Conservation (phyloP, 2,329 filamentous ascomycete species). For the Sordariomycetes sp. region DNA sequence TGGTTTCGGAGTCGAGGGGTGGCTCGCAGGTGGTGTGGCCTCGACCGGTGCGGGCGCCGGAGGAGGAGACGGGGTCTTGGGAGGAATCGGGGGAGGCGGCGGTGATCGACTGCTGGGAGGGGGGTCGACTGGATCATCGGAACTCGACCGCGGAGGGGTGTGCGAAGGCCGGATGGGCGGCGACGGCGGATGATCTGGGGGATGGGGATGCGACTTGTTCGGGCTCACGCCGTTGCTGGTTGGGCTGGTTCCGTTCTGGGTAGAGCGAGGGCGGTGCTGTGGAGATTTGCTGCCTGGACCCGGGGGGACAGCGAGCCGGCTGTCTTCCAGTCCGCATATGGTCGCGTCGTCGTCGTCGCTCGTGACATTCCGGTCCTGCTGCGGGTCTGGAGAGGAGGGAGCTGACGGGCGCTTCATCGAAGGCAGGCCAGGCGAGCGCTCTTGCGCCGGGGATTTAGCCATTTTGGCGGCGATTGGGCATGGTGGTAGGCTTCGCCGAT, state of each 20-base stretch:
- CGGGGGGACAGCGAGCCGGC: neutral
- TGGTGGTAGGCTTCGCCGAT: neutral
- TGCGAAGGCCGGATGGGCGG: neutral
- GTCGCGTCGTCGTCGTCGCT: constrained; percentile 1
- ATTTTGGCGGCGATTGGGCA: neutral
- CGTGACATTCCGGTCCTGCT: neutral
- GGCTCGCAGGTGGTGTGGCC: neutral
- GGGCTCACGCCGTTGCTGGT: neutral
- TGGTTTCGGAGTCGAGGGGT: neutral
- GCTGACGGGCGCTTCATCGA: neutral
- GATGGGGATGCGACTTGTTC: neutral
- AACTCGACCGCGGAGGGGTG: neutral
- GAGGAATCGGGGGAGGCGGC: neutral
- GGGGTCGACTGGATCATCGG: neutral
- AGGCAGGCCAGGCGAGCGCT: neutral
- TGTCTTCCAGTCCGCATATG: constrained; percentile 1
- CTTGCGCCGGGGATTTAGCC: neutral
- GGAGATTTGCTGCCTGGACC: neutral
- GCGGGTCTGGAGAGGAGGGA: neutral
- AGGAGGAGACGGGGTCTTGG: neutral
- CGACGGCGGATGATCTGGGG: neutral
- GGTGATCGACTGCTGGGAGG: neutral
- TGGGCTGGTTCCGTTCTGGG: neutral
- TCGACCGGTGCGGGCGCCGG: neutral
- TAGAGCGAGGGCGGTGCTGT: neutral